Base-by-base conservation (phyloP, 2,329 filamentous ascomycete species). In the Arachnopeziza araneosa region DNA sequence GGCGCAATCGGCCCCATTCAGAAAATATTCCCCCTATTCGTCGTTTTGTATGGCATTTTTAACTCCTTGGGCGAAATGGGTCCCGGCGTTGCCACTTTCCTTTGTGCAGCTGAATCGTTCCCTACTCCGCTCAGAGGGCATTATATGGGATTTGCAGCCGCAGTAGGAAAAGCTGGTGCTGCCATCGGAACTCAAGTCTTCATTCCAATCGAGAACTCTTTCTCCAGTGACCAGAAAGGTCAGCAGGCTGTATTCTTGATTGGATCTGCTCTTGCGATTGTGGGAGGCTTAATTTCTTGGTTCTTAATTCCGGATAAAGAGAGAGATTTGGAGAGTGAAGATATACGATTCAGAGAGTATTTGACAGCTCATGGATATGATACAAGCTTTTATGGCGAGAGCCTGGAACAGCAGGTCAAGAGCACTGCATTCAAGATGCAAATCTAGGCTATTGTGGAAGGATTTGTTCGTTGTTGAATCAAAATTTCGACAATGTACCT, bases 11-110 rank as follows among this genome's bases (percentile, higher is more conserved):
- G 66, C 0, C 73, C 71, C 0, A 79, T 83, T 50, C 76, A 80
- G 63, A 72, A 55, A 0, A 68, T 82, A 1, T 78, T 81, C 32
- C 77, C 80, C 0, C 73, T 82, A 0, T 82, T 83, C 58, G 69
- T 83, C 0, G 75, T 82, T 3, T 69, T 83, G 12, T 82, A 81
- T 58, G 80, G 79, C 0, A 71, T 82, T 52, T 81, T 82, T 65
- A 68, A 78, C 30, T 76, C 76, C 0, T 67, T 81, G 0, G 79
- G 79, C 0, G 78, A 82, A 61, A 76, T 82, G 54, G 80, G 80
- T 0, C 80, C 80, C 2, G 80, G 80, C 62, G 78, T 58, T 36
- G 76, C 75, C 1, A 74, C 76, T 7, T 70, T 76, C 7, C 63
- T 77, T 60, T 62, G 76, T 66, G 26, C 77, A 0, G 75, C 77